These are phyloP conservation scores for Quercus tomentella DNA, from an alignment of 331 rosid species.

Conservation along the genomic window DNA sequence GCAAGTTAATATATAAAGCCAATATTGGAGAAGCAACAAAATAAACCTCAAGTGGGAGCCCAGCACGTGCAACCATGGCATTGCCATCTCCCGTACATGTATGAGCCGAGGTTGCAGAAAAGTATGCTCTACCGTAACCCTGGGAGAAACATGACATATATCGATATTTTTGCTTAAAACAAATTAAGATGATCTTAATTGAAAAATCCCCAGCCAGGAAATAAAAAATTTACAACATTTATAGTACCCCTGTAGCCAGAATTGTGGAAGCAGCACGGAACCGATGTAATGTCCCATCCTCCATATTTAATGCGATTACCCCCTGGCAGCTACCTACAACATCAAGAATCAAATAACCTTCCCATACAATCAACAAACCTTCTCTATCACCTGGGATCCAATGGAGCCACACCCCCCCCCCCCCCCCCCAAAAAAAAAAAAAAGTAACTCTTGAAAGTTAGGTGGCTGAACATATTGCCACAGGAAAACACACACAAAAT, in stretches of 20 bases:
- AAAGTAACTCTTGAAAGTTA: neutral
- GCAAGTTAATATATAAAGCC: neutral
- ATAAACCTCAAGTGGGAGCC: constrained; percentile 78
- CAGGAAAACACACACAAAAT: neutral
- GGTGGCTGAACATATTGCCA: neutral
- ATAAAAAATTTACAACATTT: neutral
- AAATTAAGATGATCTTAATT: neutral
- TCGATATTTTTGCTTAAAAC: neutral
- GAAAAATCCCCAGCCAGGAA: neutral
- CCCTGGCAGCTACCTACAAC: constrained; percentile 94
- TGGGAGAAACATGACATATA: constrained; percentile 26
- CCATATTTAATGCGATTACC: constrained; percentile 88
- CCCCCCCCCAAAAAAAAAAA: neutral
- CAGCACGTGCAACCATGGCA: constrained; percentile 97
- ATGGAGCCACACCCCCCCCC: neutral
- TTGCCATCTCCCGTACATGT: constrained; percentile 98
- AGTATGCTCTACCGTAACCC: constrained; percentile 97
- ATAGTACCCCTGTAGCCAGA: constrained; percentile 91
- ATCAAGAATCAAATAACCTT: constrained; percentile 16
- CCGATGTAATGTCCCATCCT: constrained; percentile 96
- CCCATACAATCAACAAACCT: neutral
- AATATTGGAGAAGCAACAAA: constrained; percentile 17
- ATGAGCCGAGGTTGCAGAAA: constrained; percentile 96
- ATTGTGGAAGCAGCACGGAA: constrained; percentile 89
- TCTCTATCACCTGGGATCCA: neutral